phyloP scores from a whole-genome alignment of 257 asterid species.

The Nicotiana benthamiana region DNA sequence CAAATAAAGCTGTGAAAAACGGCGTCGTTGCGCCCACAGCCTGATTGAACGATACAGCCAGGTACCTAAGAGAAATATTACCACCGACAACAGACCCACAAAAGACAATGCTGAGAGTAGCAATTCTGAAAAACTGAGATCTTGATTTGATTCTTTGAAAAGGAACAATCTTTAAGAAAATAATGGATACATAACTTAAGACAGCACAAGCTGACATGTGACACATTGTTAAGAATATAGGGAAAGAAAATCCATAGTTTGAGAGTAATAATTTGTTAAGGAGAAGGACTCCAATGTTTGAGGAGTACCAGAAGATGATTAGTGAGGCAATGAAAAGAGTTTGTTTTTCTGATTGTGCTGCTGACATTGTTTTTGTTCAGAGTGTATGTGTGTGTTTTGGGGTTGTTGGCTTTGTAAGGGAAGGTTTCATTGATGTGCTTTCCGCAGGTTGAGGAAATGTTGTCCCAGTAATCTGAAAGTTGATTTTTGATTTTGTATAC shows the following conservation, averaged over 20 bases:
- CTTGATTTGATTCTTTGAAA: slow-evolving; percentile 28
- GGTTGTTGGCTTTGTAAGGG: background rate
- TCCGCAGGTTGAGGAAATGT: too few species aligned
- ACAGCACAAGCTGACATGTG: slow-evolving; percentile 36
- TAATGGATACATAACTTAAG: slow-evolving; percentile 28
- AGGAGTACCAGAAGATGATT: slow-evolving; percentile 18
- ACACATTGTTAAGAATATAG: slow-evolving; percentile 34
- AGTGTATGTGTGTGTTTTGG: background rate
- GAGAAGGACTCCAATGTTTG: slow-evolving; percentile 33
- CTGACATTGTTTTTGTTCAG: background rate
- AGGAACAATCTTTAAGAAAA: slow-evolving; percentile 29
- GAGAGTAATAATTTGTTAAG: slow-evolving; percentile 28
- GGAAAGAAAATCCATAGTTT: slow-evolving; percentile 30
- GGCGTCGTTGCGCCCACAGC: slow-evolving; percentile 41
- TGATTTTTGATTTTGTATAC: too few species aligned
- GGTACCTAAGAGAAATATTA: slow-evolving; percentile 23
- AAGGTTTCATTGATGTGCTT: too few species aligned
- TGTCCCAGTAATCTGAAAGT: too few species aligned
- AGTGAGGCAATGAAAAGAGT: slow-evolving; percentile 1
- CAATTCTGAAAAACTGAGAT: slow-evolving; percentile 25
- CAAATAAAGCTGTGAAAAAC: slow-evolving; percentile 30
- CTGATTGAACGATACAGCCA: slow-evolving; percentile 29
- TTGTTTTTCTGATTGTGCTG: slow-evolving; percentile 3
- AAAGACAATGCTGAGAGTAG: slow-evolving; percentile 28
- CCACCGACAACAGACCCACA: slow-evolving; percentile 32